Evolutionary conservation across 345 rosid genomes (phyloP), one percentile per base, ranked within the genome.

Genomic region (Hibiscus syriacus): DNA sequence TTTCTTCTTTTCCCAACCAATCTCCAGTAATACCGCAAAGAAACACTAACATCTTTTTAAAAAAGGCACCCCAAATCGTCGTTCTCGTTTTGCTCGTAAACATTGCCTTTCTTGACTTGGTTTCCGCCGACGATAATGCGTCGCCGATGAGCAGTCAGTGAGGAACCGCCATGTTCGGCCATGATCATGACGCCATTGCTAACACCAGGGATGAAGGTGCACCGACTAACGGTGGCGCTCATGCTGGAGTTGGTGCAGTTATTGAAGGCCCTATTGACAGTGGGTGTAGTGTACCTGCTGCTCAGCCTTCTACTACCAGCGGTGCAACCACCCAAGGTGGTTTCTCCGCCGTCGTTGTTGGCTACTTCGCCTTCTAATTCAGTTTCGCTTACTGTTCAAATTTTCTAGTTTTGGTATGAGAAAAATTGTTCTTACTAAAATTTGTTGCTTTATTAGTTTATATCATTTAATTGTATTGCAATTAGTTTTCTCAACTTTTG

Each of bases 61-160:
- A 46, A 46, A 49, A 39, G 90, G 81, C 80, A 23, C 72, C 78
- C 26, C 58, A 77, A 45, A 20, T 76, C 66, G 1, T 74, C 53
- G 29, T 71, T 74, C 64, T 83, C 36, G 68, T 79, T 17, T 74
- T 85, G n/a, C n/a, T 83, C 67, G 19, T 85, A 0, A 45, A 45
- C 49, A 46, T 81, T 0, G 76, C 73, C 67, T 13, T 81, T 10
- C 59, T 71, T 32, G 78, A 75, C 27, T 22, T 77, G 9, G 77
- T 67, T 60, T 73, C 80, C 0, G 85, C 85, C 3, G 72, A 53
- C n/a, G 62, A 29, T 0, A 1, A 16, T 29, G 39, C 41, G 12
- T 9, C 55, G 2, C 63, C 43, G 19, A 32, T 17, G 23, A 49
- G 22, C 54, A 49, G 38, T 55, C 0, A 70, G 53, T 8, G 70